Evolutionary conservation across 1,139 yeast species (phyloP).

Genomic region (Scheffersomyces titani): DNA sequence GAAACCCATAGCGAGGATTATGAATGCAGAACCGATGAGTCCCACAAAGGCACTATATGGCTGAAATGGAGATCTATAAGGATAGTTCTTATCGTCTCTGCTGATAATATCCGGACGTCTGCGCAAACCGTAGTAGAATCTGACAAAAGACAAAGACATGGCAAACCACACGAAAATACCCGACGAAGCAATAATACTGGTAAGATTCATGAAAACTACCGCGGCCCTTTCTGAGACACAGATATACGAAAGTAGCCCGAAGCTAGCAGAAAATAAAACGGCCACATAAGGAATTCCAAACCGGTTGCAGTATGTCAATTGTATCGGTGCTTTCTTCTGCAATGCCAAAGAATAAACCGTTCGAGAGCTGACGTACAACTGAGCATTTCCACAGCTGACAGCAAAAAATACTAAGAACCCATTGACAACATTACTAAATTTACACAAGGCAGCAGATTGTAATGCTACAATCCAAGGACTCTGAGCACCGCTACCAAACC

Average conservation of each 20-base stretch:
- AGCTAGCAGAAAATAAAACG: constrained; percentile 59
- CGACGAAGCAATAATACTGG: constrained; percentile 66
- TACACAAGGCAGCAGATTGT: constrained; percentile 67
- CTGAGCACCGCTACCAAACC: constrained; percentile 60
- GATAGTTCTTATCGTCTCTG: constrained; percentile 67
- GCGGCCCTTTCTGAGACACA: constrained; percentile 62
- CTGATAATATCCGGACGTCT: constrained; percentile 66
- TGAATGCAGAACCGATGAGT: constrained; percentile 51
- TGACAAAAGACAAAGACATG: constrained; percentile 69
- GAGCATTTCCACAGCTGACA: constrained; percentile 74
- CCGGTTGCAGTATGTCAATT: constrained; percentile 60
- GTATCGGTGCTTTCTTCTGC: constrained; percentile 66
- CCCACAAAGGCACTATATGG: constrained; percentile 77
- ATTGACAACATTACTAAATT: constrained; percentile 61
- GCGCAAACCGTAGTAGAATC: constrained; percentile 71
- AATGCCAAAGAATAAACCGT: constrained; percentile 75
- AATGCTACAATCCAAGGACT: constrained; percentile 83
- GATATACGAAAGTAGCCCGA: constrained; percentile 62
- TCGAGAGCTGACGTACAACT: constrained; percentile 75
- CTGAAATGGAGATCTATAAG: constrained; percentile 75
- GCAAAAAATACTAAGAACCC: constrained; percentile 75
- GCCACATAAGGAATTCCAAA: constrained; percentile 75
- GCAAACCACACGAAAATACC: constrained; percentile 82
- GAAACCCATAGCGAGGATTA: constrained; percentile 70
- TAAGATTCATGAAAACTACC: constrained; percentile 64